These are phyloP conservation scores for Fusarium clavum DNA, from an alignment of 2,329 filamentous ascomycete species.

Conservation along the genomic window DNA sequence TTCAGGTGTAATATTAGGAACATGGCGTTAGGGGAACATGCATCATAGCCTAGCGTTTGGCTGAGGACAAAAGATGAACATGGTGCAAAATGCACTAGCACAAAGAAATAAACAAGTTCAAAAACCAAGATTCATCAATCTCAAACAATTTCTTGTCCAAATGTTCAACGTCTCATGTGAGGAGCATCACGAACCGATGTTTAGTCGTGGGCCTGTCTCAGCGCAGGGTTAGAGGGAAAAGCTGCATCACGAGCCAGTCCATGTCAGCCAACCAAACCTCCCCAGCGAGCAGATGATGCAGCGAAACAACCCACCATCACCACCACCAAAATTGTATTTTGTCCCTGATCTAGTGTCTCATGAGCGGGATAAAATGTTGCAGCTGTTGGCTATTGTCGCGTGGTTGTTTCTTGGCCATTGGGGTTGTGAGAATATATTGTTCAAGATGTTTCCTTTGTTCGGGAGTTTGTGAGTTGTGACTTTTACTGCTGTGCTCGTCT, in stretches of 20 bases:
- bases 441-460: background rate
- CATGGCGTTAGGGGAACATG: constrained; percentile 22
- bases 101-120: background rate
- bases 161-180: constrained; percentile 39
- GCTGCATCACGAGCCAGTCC: constrained; percentile 35
- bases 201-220: constrained; percentile 28
- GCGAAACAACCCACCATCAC: constrained; percentile 37
- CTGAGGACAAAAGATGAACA: constrained; percentile 12
- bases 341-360: constrained; percentile 28
- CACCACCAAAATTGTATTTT: background rate
- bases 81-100: background rate
- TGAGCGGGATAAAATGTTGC: constrained; percentile 10
- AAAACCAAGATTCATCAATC: constrained; percentile 2
- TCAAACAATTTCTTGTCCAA: constrained; percentile 7
- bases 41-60: constrained; percentile 22
- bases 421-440: constrained; percentile 24
- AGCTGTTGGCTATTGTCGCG: constrained; percentile 30
- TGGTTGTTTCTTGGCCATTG: constrained; percentile 25
- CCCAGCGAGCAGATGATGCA: constrained; percentile 30
- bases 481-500: constrained; percentile 24
- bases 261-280: constrained; percentile 34
- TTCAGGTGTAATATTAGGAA: constrained; percentile 26
- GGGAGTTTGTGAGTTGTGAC: constrained; percentile 10
- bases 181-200: constrained; percentile 34
- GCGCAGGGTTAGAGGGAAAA: constrained; percentile 24